Conservation (phyloP, 169 alveolate genomes). For the Cryptosporidium ryanae region DNA sequence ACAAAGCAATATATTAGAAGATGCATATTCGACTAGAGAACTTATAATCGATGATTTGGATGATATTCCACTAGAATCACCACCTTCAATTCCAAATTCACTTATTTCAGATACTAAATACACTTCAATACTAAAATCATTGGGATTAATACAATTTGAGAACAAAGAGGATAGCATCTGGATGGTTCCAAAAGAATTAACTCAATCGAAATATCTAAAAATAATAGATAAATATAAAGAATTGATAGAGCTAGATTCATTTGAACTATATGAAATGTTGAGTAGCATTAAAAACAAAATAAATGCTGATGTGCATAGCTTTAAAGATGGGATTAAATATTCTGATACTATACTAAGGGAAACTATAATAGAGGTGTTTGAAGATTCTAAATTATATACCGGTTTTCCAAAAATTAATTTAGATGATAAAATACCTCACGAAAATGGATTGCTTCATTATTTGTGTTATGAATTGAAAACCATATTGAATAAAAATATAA, state of each 20-base stretch:
- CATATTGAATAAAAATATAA: conserved; percentile 6
- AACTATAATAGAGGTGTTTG: conserved; percentile 21
- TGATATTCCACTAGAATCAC: conserved; percentile 65
- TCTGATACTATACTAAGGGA: conserved; percentile 8
- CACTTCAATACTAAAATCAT: conserved; percentile 1
- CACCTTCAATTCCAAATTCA: conserved; percentile 22
- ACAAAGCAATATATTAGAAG: conserved; percentile 19
- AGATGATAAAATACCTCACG: conserved; percentile 6
- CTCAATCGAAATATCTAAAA: background rate
- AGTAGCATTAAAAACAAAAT: background rate
- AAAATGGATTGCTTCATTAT: conserved; percentile 38
- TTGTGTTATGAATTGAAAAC: conserved; percentile 33
- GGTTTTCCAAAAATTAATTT: background rate
- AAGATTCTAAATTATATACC: conserved; percentile 18
- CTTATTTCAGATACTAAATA: conserved; percentile 21
- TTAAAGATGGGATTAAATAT: background rate
- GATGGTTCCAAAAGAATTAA: conserved; percentile 54
- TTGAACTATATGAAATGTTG: conserved; percentile 11
- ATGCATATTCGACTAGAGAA: conserved; percentile 37
- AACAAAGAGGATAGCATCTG: conserved; percentile 9
- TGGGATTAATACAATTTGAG: conserved; percentile 40
- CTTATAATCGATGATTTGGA: conserved; percentile 29
- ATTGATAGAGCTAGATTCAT: conserved; percentile 9
- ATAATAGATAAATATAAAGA: background rate
- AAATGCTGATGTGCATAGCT: background rate